Evolutionary conservation across 768 basidiomycete species (phyloP).

Genomic region (Russula virescens): DNA sequence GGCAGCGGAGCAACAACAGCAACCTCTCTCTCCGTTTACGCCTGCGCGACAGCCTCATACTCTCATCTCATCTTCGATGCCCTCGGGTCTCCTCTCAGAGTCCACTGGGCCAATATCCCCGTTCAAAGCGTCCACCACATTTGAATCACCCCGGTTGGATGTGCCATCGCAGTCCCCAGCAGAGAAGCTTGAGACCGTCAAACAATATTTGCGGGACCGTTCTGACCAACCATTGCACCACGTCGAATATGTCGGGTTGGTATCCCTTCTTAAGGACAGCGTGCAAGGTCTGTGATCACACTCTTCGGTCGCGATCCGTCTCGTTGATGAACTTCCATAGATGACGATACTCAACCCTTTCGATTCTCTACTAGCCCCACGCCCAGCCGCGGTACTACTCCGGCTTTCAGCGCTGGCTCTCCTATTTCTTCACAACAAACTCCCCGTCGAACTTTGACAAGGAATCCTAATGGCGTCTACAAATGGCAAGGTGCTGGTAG

Average conservation of each 20-base stretch:
- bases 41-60: constrained; percentile 6
- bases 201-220: constrained; percentile 40
- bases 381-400: constrained; percentile 37
- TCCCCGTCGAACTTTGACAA: constrained; percentile 50
- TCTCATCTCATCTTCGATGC: background rate
- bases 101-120: constrained; percentile 22
- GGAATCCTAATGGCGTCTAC: constrained; percentile 72
- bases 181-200: constrained; percentile 45
- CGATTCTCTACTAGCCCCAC: constrained; percentile 52
- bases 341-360: constrained; percentile 44
- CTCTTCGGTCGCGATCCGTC: background rate
- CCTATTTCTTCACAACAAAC: constrained; percentile 29
- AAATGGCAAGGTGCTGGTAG: constrained; percentile 75
- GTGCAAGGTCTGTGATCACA: constrained; percentile 37
- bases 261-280: constrained; percentile 49
- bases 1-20: constrained; percentile 2
- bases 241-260: constrained; percentile 50
- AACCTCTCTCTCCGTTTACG: constrained; percentile 7
- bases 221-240: constrained; percentile 44
- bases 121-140: constrained; percentile 23
- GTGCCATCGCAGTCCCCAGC: constrained; percentile 31
- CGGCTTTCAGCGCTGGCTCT: constrained; percentile 26
- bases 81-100: constrained; percentile 8
- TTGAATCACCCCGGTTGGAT: constrained; percentile 14
- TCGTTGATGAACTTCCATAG: constrained; percentile 18